phyloP scores from a whole-genome alignment of 2,329 filamentous ascomycete genomes.

The Cordyceps cicadae region DNA sequence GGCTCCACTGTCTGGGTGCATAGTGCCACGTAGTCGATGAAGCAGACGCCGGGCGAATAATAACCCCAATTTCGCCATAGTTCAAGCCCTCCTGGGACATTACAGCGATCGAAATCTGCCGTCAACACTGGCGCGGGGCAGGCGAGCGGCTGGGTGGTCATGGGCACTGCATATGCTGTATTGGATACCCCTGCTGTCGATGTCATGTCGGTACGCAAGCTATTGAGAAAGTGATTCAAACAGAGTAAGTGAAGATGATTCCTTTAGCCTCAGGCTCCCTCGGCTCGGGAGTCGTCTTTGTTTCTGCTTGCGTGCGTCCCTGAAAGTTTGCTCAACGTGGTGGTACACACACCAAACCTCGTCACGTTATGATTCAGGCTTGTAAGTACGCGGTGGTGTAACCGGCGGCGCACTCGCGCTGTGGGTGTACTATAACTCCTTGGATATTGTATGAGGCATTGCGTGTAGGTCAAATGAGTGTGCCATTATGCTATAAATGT shows the following conservation, averaged over 20 bases:
- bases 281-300: not conserved
- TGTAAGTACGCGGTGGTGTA: not conserved
- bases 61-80: slow-evolving; percentile 21
- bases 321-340: not conserved
- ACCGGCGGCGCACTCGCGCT: not conserved
- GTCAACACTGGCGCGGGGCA: slow-evolving; percentile 17
- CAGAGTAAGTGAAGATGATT: not conserved
- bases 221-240: not conserved
- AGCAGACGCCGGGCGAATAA: slow-evolving; percentile 25
- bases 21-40: slow-evolving; percentile 19
- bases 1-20: slow-evolving; percentile 19
- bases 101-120: slow-evolving; percentile 17
- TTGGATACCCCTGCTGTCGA: slow-evolving; percentile 6
- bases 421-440: not conserved
- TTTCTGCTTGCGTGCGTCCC: not conserved
- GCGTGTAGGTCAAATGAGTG: not conserved
- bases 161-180: slow-evolving; percentile 16
- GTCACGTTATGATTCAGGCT: not conserved
- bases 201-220: slow-evolving; percentile 6
- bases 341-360: too few relatives aligned
- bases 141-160: slow-evolving; percentile 17
- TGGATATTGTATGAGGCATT: too few relatives aligned
- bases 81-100: slow-evolving; percentile 17
- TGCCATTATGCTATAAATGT: not conserved
- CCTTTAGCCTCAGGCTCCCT: not conserved